A percentile compares a stretch with the other conserved stretches of the same genome.
Evolutionary conservation across 176 grass and related monocot species (phyloP).

Genomic region (Triticum timopheevii): DNA sequence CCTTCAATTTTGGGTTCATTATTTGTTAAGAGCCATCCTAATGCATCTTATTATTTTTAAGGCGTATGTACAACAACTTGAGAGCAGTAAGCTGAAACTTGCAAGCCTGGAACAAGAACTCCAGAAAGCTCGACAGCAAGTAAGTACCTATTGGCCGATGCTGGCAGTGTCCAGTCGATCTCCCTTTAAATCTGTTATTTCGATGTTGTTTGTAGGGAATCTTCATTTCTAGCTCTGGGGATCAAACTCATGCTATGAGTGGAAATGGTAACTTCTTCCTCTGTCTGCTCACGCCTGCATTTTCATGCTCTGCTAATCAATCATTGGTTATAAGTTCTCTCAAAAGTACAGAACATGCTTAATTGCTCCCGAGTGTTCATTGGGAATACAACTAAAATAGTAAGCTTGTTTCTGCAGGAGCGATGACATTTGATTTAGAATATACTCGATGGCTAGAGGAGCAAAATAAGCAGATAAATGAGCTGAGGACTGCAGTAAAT

Average conservation of each 20-base stretch:
- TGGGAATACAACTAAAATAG: slow-evolving; percentile 11
- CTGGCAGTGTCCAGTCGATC: neutral
- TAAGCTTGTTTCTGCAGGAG: slow-evolving; percentile 48
- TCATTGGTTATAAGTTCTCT: slow-evolving; percentile 25
- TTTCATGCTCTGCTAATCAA: neutral
- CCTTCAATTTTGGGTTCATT: slow-evolving; percentile 22
- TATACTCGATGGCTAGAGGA: slow-evolving; percentile 90
- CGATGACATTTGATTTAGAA: slow-evolving; percentile 88
- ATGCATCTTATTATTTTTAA: slow-evolving; percentile 45
- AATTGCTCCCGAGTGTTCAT: neutral
- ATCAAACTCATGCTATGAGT: slow-evolving; percentile 79
- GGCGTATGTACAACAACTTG: slow-evolving; percentile 97
- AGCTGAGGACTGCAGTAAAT: slow-evolving; percentile 91
- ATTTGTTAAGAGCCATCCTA: slow-evolving; percentile 25
- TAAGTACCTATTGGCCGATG: slow-evolving; percentile 23
- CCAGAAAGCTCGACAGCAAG: slow-evolving; percentile 87
- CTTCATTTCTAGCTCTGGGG: slow-evolving; percentile 89
- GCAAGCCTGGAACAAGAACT: slow-evolving; percentile 91
- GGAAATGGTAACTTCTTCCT: slow-evolving; percentile 60
- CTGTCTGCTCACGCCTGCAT: neutral
- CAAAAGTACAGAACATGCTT: neutral
- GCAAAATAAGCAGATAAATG: slow-evolving; percentile 92
- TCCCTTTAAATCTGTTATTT: slow-evolving; percentile 28
- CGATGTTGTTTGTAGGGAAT: slow-evolving; percentile 63
- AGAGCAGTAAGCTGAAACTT: slow-evolving; percentile 94